Evolutionary conservation across 805 yeast genomes (phyloP), one percentile per base, ranked within the genome.

Genomic region (Metahyphopichia silvanorum): DNA sequence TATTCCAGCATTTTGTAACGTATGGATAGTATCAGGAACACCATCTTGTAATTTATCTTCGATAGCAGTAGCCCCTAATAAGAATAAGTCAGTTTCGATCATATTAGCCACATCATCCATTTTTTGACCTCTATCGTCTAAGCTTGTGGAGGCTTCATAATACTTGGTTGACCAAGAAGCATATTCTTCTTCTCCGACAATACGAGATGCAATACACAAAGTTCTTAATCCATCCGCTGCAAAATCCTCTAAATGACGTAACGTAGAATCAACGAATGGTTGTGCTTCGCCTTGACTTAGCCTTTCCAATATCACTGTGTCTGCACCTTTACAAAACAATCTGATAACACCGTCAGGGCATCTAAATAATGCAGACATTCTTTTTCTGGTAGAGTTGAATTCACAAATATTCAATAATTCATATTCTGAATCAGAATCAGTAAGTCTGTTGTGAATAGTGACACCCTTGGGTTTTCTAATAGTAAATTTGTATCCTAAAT

Each of bases 31-130:
- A 44, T 93, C 98, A 2, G 99, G 98, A 14, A 93, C 99, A 25
- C 97, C 98, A 37, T 91, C 98, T 63, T 93, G 99, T 29, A 93
- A 67, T 53, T 93, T 91, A 57, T 93, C 99, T 57, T 93, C 99
- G 53, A 93, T 93, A 1, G 98, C 99, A 22, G 98, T 94, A 2
- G 98, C 98, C 24, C 99, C 99, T 12, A 93, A 64, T 24, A 93
- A 62, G 39, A 80, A 81, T 43, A 93, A 63, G 39, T 85, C 82
- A 22, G 67, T 73, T 57, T 93, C 99, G 40, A 93, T 88, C 34
- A 78, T 46, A 49, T 91, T 96, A 1, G 98, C 98, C 9, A 84
- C 95, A 6, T 74, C 85, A 51, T 89, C 98, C 34, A 94, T 66
- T 50, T 78, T 79, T 17, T 78, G 79, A 16, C 81, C 61, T 57